Evolutionary conservation across 2,329 filamentous ascomycete species (phyloP).

Genomic region (Xylaria sp.): DNA sequence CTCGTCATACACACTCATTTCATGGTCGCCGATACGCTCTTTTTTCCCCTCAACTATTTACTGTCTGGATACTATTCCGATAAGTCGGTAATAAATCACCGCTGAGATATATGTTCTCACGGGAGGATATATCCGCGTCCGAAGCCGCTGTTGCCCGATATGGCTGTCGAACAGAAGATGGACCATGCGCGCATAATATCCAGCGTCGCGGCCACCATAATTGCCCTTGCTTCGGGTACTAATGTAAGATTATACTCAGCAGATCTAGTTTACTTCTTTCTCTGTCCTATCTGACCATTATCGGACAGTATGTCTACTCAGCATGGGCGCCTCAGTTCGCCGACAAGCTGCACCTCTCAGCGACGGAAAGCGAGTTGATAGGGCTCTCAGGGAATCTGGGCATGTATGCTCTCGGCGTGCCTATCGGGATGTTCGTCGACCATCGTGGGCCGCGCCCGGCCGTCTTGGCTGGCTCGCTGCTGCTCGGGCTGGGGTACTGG

Average conservation of each 20-base stretch:
- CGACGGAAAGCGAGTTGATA: constrained; percentile 93
- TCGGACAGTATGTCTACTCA: constrained; percentile 87
- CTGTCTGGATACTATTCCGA: neutral
- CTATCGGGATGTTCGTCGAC: constrained; percentile 87
- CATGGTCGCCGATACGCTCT: constrained; percentile 14
- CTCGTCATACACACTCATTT: neutral
- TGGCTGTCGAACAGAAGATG: constrained; percentile 56
- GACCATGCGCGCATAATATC: constrained; percentile 76
- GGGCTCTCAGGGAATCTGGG: constrained; percentile 85
- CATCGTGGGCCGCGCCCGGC: constrained; percentile 78
- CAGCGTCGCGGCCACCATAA: constrained; percentile 81
- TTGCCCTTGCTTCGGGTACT: constrained; percentile 89
- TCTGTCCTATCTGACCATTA: constrained; percentile 22
- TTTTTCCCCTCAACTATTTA: constrained; percentile 6
- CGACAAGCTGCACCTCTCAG: constrained; percentile 80
- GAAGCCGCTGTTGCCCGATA: constrained; percentile 31
- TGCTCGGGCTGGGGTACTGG: constrained; percentile 82
- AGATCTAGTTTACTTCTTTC: neutral
- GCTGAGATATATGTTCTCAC: constrained; percentile 1
- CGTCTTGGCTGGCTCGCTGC: constrained; percentile 74
- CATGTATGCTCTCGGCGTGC: constrained; percentile 92
- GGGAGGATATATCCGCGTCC: neutral
- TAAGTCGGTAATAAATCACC: neutral
- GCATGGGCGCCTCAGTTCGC: constrained; percentile 98
- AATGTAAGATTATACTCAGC: constrained; percentile 65